phyloP scores from a whole-genome alignment of 139 green algal species.

The Chlorella sp. region DNA sequence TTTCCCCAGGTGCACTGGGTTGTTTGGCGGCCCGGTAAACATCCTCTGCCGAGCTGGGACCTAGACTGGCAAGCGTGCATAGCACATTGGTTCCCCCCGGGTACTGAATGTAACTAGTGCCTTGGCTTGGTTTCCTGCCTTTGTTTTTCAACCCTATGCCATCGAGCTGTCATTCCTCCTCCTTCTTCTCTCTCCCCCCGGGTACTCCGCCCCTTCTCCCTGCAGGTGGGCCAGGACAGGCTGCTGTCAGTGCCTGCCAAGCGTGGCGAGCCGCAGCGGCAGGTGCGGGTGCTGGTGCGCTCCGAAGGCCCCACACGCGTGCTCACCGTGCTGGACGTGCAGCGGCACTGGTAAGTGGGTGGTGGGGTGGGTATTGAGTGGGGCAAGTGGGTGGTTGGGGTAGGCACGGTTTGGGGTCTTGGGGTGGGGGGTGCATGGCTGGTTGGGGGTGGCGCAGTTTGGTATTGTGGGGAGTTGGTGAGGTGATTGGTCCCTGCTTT shows the following conservation, averaged over 20 bases:
- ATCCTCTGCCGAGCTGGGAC: background rate
- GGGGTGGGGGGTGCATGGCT: background rate
- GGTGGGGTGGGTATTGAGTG: too few relatives aligned
- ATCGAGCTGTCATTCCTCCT: background rate
- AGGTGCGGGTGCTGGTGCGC: constrained; percentile 55
- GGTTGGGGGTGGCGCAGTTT: too few relatives aligned
- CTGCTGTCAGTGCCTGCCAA: constrained; percentile 29
- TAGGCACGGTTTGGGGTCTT: too few relatives aligned
- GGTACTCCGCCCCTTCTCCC: background rate
- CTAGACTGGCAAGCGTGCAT: background rate
- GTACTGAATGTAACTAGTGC: too few relatives aligned
- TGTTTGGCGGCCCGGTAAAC: too few relatives aligned
- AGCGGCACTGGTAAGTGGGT: constrained; percentile 39
- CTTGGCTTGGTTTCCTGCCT: too few relatives aligned
- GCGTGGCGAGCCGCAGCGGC: constrained; percentile 2
- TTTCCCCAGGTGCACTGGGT: background rate
- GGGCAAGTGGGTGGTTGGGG: background rate
- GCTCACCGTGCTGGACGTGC: constrained; percentile 64
- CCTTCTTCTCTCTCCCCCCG: too few relatives aligned
- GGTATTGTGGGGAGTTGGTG: too few relatives aligned
- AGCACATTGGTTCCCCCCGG: too few relatives aligned
- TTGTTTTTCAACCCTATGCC: too few relatives aligned
- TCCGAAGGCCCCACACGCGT: constrained; percentile 81
- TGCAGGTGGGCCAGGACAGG: constrained; percentile 44
- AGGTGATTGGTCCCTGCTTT: too few relatives aligned